These are phyloP conservation scores for Phytophthora hibernalis DNA, from an alignment of 352 stramenopile species.

Conservation along the genomic window DNA sequence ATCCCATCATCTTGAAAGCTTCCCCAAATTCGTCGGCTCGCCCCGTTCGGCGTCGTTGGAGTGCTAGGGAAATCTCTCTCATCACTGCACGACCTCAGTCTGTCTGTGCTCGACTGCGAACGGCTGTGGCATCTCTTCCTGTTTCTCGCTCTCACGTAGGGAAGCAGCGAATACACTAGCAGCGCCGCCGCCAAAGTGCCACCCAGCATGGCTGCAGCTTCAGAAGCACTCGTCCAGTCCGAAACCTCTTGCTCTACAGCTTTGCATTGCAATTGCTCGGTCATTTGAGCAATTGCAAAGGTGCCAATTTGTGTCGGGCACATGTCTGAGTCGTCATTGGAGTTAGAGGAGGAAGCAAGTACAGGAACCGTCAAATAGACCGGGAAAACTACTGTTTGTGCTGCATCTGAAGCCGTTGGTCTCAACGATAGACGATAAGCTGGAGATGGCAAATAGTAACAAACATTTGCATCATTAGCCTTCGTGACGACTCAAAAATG, in stretches of 20 bases:
- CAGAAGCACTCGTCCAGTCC: slow-evolving; percentile 16
- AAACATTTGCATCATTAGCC: background rate
- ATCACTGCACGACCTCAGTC: slow-evolving; percentile 7
- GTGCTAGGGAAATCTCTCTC: slow-evolving; percentile 14
- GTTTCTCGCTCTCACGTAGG: slow-evolving; percentile 28
- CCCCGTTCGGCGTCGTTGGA: slow-evolving; percentile 24
- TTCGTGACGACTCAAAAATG: background rate
- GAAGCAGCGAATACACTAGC: slow-evolving; percentile 38
- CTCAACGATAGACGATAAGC: slow-evolving; percentile 33
- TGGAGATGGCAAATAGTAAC: background rate
- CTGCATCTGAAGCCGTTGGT: slow-evolving; percentile 8
- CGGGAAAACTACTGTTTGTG: slow-evolving; percentile 23
- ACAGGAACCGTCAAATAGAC: slow-evolving; percentile 24
- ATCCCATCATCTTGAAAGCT: slow-evolving; percentile 20
- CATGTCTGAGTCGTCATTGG: slow-evolving; percentile 17
- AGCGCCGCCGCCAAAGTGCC: slow-evolving; percentile 38
- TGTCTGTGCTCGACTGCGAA: slow-evolving; percentile 16
- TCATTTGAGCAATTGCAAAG: slow-evolving; percentile 17
- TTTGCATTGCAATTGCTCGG: slow-evolving; percentile 22
- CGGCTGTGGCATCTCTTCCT: slow-evolving; percentile 22
- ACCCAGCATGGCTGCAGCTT: slow-evolving; percentile 35
- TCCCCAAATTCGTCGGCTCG: slow-evolving; percentile 26
- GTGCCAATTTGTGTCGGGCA: slow-evolving; percentile 33
- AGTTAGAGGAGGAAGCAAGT: slow-evolving; percentile 12
- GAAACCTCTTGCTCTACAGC: slow-evolving; percentile 1